A percentile compares a stretch with the other conserved stretches of the same genome.
phyloP scores from a whole-genome alignment of 2,329 filamentous ascomycete species.

The Sarocladiaceae sp. region DNA sequence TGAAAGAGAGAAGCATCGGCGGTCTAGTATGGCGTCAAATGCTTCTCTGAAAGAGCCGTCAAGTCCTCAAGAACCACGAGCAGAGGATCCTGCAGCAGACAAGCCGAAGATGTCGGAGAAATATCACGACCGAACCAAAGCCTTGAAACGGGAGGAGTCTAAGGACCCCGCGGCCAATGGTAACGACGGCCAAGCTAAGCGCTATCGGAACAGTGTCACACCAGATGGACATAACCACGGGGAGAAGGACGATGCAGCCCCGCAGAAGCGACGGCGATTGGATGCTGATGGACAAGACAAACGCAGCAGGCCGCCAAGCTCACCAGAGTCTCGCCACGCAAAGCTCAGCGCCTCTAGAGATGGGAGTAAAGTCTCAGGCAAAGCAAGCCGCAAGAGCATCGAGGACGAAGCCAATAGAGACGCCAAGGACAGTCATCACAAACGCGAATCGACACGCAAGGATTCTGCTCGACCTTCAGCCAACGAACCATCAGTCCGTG shows the following conservation, averaged over 20 bases:
- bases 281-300: conserved; percentile 50
- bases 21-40: conserved; percentile 54
- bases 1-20: conserved; percentile 54
- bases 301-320: conserved; percentile 36
- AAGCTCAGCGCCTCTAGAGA: conserved; percentile 34
- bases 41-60: conserved; percentile 49
- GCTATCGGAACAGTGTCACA: conserved; percentile 55
- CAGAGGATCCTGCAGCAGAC: conserved; percentile 42
- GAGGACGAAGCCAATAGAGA: conserved; percentile 33
- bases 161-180: conserved; percentile 48
- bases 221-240: conserved; percentile 48
- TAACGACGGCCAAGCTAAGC: conserved; percentile 50
- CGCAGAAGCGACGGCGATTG: conserved; percentile 53
- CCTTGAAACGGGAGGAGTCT: conserved; percentile 58
- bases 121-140: conserved; percentile 56
- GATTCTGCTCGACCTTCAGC: conserved; percentile 36
- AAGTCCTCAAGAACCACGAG: conserved; percentile 46
- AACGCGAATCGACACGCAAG: conserved; percentile 35
- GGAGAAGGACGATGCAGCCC: conserved; percentile 49
- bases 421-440: conserved; percentile 15
- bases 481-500: conserved; percentile 47
- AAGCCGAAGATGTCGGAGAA: conserved; percentile 48
- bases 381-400: conserved; percentile 19
- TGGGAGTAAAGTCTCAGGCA: conserved; percentile 8
- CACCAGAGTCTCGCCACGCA: conserved; percentile 32